Conservation (phyloP, 2,329 filamentous ascomycete genomes). For the Aspergillus quadricinctus region DNA sequence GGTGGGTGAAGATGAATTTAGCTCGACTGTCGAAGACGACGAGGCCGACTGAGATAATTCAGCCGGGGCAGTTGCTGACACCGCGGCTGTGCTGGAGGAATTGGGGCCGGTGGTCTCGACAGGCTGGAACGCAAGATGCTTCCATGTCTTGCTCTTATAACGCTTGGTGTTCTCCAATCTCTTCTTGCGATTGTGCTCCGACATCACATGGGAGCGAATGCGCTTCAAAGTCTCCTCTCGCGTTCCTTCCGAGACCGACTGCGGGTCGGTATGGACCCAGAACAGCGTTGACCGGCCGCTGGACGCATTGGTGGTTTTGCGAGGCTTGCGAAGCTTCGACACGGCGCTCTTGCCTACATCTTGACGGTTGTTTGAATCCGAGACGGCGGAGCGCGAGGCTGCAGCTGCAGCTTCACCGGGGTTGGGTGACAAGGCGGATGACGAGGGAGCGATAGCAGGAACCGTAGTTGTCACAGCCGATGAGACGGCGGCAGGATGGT, state of each 20-base stretch:
- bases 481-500: background rate
- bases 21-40: constrained; percentile 2
- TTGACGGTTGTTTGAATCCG: constrained; percentile 6
- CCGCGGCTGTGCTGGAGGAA: constrained; percentile 5
- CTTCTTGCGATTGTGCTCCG: constrained; percentile 41
- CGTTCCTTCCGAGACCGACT: constrained; percentile 34
- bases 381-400: background rate
- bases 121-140: constrained; percentile 33
- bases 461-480: background rate
- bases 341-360: constrained; percentile 17
- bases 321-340: constrained; percentile 32
- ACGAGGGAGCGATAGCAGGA: background rate
- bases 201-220: constrained; percentile 42
- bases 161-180: constrained; percentile 36
- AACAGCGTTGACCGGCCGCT: constrained; percentile 34
- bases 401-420: background rate
- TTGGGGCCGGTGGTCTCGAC: constrained; percentile 21
- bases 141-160: constrained; percentile 37
- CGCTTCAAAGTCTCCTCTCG: constrained; percentile 38
- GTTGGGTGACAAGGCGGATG: constrained; percentile 3
- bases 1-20: background rate
- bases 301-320: constrained; percentile 27
- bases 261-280: constrained; percentile 37
- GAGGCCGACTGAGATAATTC: background rate
- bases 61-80: constrained; percentile 1